Base-by-base conservation (phyloP, 129 eudicot species). In the Artemisia annua region DNA sequence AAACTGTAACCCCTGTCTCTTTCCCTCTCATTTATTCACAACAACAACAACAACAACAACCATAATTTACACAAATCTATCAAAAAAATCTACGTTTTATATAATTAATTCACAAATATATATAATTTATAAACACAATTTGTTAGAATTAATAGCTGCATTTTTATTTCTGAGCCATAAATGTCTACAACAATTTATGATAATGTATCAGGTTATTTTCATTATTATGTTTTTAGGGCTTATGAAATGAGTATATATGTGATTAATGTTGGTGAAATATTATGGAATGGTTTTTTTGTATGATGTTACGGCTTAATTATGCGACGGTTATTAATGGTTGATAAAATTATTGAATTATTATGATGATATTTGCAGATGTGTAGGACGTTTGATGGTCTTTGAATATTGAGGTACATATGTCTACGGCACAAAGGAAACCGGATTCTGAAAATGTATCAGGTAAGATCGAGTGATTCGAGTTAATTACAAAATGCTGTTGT, bases 1-100 rank as follows among this genome's bases (percentile, higher is more conserved):
- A 77, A 77, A 60, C 75, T 57, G 44, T 19, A 54, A 74, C 70
- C 78, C 78, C 39, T 73, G 70, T 17, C 63, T 63, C 15, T 51
- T 51, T 63, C 64, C 64, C 43, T 58, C 48, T 28, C 71, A 39
- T 7, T 39, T 39, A 39, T 39, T 7, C 46, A 39, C 46, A n/a
- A n/a, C n/a, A n/a, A n/a, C n/a, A n/a, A n/a, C n/a, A 39, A 39
- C 46, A 39, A 39, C 46, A 51, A 54, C 48, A 60, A 9, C 62
- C 67, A 57, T 35, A 74, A 70, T 70, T 43, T n/a, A 57, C 66
- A 39, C 66, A 70, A 39, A 11, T 54, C n/a, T 62, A 60, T 12
- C 19, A 0, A 17, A 56, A 55, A 18, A 17, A 18, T 14, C 1
- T 56, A 1, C 28, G 43, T 64, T 64, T 64, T 35, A 18, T 6